Evolutionary conservation across 2,329 filamentous ascomycete species (phyloP), one percentile per base, ranked within the genome.

Genomic region (Colletotrichum trifolii): DNA sequence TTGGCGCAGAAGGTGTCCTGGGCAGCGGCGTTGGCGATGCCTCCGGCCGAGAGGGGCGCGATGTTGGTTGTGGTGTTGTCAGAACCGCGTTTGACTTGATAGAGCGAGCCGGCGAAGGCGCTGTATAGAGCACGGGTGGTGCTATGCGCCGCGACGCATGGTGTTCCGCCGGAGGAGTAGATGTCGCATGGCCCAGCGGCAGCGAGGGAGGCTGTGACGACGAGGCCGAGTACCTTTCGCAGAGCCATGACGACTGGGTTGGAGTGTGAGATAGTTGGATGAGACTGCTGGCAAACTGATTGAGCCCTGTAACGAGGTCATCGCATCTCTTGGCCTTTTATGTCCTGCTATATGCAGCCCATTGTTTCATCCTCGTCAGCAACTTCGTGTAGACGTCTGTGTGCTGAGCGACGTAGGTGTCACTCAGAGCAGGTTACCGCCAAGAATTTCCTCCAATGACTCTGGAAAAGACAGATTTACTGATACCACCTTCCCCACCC

Each of bases 81-180:
- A 2, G 86, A 89, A 54, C 76, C 82, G 50, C 88, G 87, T 59
- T 79, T 79, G 2, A 90, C 81, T 68, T 90, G 86, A 73, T 90
- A 90, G 1, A 90, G 82, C 0, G 83, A 54, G 4, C 85, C 84
- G 8, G 56, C 78, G 76, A 77, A 90, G 55, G 78, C 70, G 69
- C 75, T 81, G 75, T 89, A 90, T 7, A 90, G 74, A 13, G 87
- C 86, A 4, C 88, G 84, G 61, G 87, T 90, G n/a, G 87, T 89
- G 72, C 85, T 85, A 72, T 90, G 87, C 0, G 88, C 88, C 0
- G 88, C 88, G 10, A 90, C 76, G 69, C 88, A 90, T n/a, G 87
- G 85, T 1, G 86, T 89, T 54, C 81, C 81, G 1, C 85, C 87
- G 0, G 81, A 79, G 2, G 81, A 72, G 75, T 89, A 90, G 66